A percentile compares a stretch with the other conserved stretches of the same genome.
Conservation (phyloP, 495 filamentous ascomycete species). For the Annulohypoxylon moriforme region DNA sequence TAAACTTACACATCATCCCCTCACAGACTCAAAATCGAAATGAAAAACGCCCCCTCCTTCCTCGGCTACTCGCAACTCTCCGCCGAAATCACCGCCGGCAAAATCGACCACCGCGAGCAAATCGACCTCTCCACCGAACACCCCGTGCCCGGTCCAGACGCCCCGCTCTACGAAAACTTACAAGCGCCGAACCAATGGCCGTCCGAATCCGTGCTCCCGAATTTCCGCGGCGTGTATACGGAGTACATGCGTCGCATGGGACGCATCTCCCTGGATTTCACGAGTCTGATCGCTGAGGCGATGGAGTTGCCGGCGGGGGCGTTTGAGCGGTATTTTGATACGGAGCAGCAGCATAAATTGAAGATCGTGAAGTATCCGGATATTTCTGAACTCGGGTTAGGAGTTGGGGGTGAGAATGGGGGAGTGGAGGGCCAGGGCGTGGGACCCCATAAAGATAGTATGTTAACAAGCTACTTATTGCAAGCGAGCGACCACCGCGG, state of each 20-base stretch:
- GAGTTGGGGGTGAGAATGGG: constrained; percentile 47
- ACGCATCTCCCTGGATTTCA: constrained; percentile 77
- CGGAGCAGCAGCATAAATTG: constrained; percentile 83
- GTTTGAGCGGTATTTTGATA: constrained; percentile 86
- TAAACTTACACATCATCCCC: constrained; percentile 8
- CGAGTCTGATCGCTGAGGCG: constrained; percentile 86
- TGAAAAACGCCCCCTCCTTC: constrained; percentile 82
- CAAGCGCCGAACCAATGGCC: constrained; percentile 95
- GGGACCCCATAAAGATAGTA: constrained; percentile 93
- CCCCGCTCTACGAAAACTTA: constrained; percentile 83
- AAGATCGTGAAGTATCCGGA: constrained; percentile 94
- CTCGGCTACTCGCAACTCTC: constrained; percentile 71
- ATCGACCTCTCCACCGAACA: constrained; percentile 89
- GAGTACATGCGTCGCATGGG: constrained; percentile 82
- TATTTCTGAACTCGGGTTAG: constrained; percentile 61
- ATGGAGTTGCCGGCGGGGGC: constrained; percentile 77
- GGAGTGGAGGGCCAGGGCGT: constrained; percentile 72
- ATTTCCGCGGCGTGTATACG: constrained; percentile 75
- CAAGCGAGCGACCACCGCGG: constrained; percentile 84
- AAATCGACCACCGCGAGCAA: constrained; percentile 82
- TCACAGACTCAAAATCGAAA: constrained; percentile 79
- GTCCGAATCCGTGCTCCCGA: constrained; percentile 69
- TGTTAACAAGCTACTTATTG: constrained; percentile 86
- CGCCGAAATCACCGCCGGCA: constrained; percentile 69
- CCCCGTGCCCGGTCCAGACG: constrained; percentile 67